Conservation (phyloP, 257 asterid species). For the Thymus quinquecostatus region DNA sequence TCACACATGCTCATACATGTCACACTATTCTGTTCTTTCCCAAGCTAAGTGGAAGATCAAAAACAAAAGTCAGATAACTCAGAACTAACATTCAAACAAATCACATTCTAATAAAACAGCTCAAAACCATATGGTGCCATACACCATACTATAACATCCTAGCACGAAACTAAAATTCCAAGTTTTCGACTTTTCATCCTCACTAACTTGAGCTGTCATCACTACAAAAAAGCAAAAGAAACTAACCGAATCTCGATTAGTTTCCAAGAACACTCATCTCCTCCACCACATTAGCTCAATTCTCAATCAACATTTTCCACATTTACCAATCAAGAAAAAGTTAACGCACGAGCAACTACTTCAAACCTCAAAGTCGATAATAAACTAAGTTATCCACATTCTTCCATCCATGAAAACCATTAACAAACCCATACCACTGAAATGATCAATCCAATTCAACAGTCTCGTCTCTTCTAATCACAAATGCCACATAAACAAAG, state of each 20-base stretch:
- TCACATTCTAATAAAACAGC: constrained; percentile 4
- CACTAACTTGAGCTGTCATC: neutral
- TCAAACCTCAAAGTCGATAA: neutral
- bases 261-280: neutral
- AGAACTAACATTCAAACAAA: neutral
- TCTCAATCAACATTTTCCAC: neutral
- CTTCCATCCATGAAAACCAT: neutral
- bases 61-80: constrained; percentile 3
- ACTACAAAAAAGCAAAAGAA: neutral
- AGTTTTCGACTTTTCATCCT: neutral
- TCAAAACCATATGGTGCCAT: neutral
- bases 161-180: neutral
- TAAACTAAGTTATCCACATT: neutral
- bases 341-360: neutral
- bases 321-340: neutral
- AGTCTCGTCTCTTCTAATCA: neutral
- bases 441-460: neutral
- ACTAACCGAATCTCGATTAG: neutral
- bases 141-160: neutral
- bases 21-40: neutral
- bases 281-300: neutral
- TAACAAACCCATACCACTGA: neutral
- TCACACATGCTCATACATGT: neutral
- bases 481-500: constrained; percentile 11
- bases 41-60: neutral